Base-by-base conservation (phyloP, 345 rosid genomes). In the Hibiscus trionum region DNA sequence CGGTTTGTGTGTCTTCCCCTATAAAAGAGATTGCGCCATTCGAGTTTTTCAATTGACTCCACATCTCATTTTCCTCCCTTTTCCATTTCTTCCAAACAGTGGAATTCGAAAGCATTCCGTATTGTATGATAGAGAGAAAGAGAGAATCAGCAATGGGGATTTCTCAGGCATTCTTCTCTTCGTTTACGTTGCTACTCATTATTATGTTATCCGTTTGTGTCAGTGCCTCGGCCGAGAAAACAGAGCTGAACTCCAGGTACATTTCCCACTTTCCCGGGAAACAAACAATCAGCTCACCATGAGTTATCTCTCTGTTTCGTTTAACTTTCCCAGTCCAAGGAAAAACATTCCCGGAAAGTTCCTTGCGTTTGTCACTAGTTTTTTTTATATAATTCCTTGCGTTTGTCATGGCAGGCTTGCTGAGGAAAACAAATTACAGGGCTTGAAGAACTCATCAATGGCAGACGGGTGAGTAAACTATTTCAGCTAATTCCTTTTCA, bases 381-480 rank as follows among this genome's bases (percentile, higher is more conserved):
- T 42, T 42, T 37, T 42, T 2, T 0, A 42, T 42, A 2, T 37
- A 37, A 42, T 8, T 42, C 46, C 46, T 35, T 15, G 55, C 14
- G 55, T 49, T 39, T 27, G 42, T 16, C 1, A 44, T 44, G 9
- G 21, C 77, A 88, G 90, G 65, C 66, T 72, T 55, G 81, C 61
- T 52, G 79, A 78, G 61, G 63, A 31, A 58, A 60, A 39, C 68
- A 70, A 67, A 66, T 62, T 53, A 69, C 85, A 75, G 78, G 80
- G 84, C 78, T 69, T 72, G 72, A 81, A 76, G 74, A 84, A 83
- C 81, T 77, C 91, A 64, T 81, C 95, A 73, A 78, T 71, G 82
- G 80, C 77, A 66, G 78, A 81, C 58, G 61, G 87, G 95, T 85
- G 72, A 85, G 91, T 66, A 50, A 49, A 49, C 52, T 47, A 47